Conservation (phyloP, 2,329 filamentous ascomycete species). For the Colletotrichum magnum region DNA sequence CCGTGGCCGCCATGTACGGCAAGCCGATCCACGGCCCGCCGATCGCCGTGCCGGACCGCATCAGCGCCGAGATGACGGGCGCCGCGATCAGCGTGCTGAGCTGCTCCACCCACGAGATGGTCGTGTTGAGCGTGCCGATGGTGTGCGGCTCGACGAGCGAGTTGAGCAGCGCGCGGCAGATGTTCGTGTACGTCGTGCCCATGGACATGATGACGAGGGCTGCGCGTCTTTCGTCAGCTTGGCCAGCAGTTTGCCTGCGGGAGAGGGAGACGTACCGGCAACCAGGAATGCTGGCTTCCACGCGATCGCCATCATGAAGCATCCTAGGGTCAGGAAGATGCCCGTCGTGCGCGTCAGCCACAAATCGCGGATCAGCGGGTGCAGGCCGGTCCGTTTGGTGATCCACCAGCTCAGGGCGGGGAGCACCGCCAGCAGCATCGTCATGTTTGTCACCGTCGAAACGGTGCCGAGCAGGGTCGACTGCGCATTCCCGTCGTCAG, state of each 20-base stretch:
- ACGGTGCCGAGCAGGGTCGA: constrained; percentile 59
- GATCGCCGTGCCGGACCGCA: constrained; percentile 60
- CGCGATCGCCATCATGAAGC: constrained; percentile 55
- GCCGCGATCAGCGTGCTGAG: constrained; percentile 61
- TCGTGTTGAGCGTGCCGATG: constrained; percentile 67
- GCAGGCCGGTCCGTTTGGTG: constrained; percentile 47
- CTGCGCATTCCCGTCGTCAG: constrained; percentile 40
- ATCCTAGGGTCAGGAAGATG: constrained; percentile 49
- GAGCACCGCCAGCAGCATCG: constrained; percentile 55
- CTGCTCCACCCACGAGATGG: constrained; percentile 65
- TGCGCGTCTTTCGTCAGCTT: constrained; percentile 17
- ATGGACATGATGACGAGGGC: constrained; percentile 62
- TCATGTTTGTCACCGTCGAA: constrained; percentile 53
- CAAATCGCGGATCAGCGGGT: constrained; percentile 56
- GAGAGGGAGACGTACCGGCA: constrained; percentile 9
- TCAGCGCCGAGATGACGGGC: constrained; percentile 62
- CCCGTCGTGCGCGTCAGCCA: constrained; percentile 54
- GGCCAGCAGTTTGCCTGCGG: fast-evolving
- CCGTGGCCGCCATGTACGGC: constrained; percentile 59
- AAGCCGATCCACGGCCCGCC: constrained; percentile 65
- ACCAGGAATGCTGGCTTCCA: constrained; percentile 52
- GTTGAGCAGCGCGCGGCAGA: constrained; percentile 66
- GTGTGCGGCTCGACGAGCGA: constrained; percentile 67
- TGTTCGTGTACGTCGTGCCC: constrained; percentile 58
- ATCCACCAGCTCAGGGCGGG: constrained; percentile 52